Evolutionary conservation across 2,329 filamentous ascomycete species (phyloP).

Genomic region (Colletotrichum higginsianum): DNA sequence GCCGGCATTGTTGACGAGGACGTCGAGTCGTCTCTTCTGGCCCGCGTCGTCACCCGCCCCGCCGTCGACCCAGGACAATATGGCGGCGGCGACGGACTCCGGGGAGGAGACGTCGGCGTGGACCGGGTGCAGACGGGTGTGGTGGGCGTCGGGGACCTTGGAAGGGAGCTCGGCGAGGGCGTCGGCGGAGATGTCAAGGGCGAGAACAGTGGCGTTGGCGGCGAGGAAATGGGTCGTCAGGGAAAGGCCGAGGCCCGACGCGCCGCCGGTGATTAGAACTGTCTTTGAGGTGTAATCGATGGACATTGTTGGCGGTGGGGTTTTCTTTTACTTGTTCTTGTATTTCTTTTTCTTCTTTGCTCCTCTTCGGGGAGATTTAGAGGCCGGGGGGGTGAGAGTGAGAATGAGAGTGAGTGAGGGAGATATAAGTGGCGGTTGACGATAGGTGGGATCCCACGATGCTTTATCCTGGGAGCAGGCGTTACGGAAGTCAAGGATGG

Average conservation of each 20-base stretch:
- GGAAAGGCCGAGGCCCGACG: constrained; percentile 17
- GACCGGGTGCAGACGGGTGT: neutral
- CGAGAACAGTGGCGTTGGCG: constrained; percentile 27
- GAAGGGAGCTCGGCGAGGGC: constrained; percentile 13
- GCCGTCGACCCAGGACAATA: neutral
- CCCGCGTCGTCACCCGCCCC: neutral
- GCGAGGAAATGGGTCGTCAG: constrained; percentile 22
- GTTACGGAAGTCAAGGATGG: no score
- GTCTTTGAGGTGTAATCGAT: constrained; percentile 35
- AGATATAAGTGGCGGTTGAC: no score
- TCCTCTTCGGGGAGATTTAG: no score
- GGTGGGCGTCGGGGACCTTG: constrained; percentile 7
- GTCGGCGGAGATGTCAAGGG: constrained; percentile 24
- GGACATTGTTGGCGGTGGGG: constrained; percentile 13
- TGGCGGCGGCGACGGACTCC: constrained; percentile 3
- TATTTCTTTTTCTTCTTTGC: neutral
- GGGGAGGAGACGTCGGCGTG: constrained; percentile 14
- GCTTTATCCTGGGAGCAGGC: no score
- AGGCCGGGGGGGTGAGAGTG: no score
- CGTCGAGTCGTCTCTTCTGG: constrained; percentile 54
- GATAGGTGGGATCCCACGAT: no score
- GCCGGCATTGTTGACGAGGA: constrained; percentile 72
- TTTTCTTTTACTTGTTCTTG: no score
- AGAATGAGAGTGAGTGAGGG: no score
- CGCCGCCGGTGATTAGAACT: constrained; percentile 31